A percentile compares a stretch with the other conserved stretches of the same genome.
Evolutionary conservation across 2,329 filamentous ascomycete genomes (phyloP).

Genomic region (Nothophoma quercina): DNA sequence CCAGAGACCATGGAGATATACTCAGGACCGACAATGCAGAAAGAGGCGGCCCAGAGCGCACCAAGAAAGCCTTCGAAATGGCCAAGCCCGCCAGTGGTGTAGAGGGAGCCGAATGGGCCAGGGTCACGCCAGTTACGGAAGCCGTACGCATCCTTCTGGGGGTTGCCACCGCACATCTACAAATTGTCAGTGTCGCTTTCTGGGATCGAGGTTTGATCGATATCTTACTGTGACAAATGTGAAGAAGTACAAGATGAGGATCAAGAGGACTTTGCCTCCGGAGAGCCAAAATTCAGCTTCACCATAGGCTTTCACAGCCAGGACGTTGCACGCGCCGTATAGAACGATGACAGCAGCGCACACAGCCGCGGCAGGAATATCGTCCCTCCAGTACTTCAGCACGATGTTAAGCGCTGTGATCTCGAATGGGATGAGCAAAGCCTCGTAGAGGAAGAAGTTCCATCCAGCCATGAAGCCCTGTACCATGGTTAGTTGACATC

Average conservation of each 20-base stretch:
- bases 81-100: conserved; percentile 34
- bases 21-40: conserved; percentile 58
- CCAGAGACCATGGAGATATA: conserved; percentile 59
- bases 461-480: conserved; percentile 65
- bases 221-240: conserved; percentile 53
- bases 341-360: conserved; percentile 52
- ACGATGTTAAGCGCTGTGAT: conserved; percentile 56
- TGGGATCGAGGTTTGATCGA: not conserved
- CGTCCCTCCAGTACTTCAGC: conserved; percentile 54
- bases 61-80: conserved; percentile 50
- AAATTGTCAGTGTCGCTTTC: not conserved
- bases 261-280: conserved; percentile 56
- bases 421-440: conserved; percentile 60
- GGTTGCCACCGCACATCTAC: conserved; percentile 54
- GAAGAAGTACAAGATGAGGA: conserved; percentile 55
- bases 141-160: conserved; percentile 51
- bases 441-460: conserved; percentile 62
- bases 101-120: conserved; percentile 43
- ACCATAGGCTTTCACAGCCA: conserved; percentile 57
- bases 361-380: conserved; percentile 53
- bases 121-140: conserved; percentile 56
- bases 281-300: conserved; percentile 57
- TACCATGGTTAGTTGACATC: too few species aligned
- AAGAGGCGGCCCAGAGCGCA: conserved; percentile 53
- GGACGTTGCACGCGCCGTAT: conserved; percentile 55